Base-by-base conservation (phyloP, 139 green algal genomes). In the Chlorella sp. region DNA sequence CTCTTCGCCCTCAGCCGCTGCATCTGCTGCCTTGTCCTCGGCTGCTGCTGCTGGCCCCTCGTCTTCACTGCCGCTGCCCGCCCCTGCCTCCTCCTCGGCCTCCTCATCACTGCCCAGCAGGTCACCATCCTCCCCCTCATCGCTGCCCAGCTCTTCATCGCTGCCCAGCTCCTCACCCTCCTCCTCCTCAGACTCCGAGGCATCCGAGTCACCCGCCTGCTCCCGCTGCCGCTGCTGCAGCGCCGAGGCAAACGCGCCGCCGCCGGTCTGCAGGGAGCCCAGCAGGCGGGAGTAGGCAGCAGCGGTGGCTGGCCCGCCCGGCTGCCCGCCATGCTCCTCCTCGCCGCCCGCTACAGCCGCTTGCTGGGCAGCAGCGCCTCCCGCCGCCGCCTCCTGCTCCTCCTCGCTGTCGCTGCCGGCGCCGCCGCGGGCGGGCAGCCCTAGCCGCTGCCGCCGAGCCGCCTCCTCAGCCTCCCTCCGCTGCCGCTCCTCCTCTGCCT, bases 181-280 rank as follows among this genome's bases (percentile, higher is more conserved):
- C 36, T 68, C 69, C 28, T 67, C 70, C 4, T 84, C 81, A 38
- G 73, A 67, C 11, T 81, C 81, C 14, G 86, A 84, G 36, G 24
- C 62, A 28, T 80, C 86, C 28, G 54, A 67, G 80, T 81, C 46
- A 36, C 80, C 85, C 26, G 78, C 77, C 75, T 82, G 44, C 86
- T 89, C 86, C 26, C 84, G 84, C 48, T 70, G 73, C 51, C 80
- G 81, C 86, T 85, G 81, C 73, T 81, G 81, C 41, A 80, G 60
- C 40, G 56, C 68, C 32, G 28, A 44, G 5, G 85, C 85, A 73
- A 87, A 70, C 16, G 76, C 80, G 56, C 79, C 64, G 34, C 84
- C 62, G 5, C 43, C 6, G 28, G 38, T 40, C 16, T 46, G 30
- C 43, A 89, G 73, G 13, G 81, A 87, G 54, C 56, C 43, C 24